Base-by-base conservation (phyloP, 176 grass and related monocot species). In the Phoenix roebelenii region DNA sequence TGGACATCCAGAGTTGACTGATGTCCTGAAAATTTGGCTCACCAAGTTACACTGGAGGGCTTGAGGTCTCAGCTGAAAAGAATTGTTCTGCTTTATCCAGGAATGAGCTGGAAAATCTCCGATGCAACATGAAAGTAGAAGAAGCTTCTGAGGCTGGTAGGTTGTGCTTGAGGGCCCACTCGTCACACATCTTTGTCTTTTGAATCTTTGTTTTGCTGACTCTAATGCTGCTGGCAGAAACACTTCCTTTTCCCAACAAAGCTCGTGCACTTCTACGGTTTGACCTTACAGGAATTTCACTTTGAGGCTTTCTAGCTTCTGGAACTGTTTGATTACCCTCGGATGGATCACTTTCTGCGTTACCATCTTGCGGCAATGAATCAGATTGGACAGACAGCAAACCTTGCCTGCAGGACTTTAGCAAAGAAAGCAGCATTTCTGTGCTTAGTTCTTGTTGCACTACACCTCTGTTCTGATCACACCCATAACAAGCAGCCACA, bases 361-460 rank as follows among this genome's bases (percentile, higher is more conserved):
- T 77, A 58, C 69, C 74, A 76, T 83, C 79, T 22, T 50, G 52
- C 25, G 61, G 48, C 22, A 59, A 48, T 1, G 84, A 77, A 55
- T 92, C 79, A 66, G 63, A 59, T 57, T 79, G 39, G 25, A 55
- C 25, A 48, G 67, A 50, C 23, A 67, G 72, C 53, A 67, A 58
- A 18, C 72, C 74, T 3, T 74, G 51, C 68, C 68, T 87, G 39
- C 88, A 98, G 32, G 87, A 81, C 75, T 76, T 85, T 28, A 98
- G 67, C 50, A 98, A 82, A 51, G 82, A 78, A 60, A 76, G 22
- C 69, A 98, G 76, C 93, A 98, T 98, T 35, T 98, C 87, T 4
- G 84, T 83, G 68, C 88, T 98, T 72, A 98, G 86, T 80, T 98
- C 93, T 76, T 89, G 84, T 57, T 81, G 87, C 18, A 92, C 87